phyloP scores from a whole-genome alignment of 2,329 filamentous ascomycete species.

The Ampelomyces quisqualis region DNA sequence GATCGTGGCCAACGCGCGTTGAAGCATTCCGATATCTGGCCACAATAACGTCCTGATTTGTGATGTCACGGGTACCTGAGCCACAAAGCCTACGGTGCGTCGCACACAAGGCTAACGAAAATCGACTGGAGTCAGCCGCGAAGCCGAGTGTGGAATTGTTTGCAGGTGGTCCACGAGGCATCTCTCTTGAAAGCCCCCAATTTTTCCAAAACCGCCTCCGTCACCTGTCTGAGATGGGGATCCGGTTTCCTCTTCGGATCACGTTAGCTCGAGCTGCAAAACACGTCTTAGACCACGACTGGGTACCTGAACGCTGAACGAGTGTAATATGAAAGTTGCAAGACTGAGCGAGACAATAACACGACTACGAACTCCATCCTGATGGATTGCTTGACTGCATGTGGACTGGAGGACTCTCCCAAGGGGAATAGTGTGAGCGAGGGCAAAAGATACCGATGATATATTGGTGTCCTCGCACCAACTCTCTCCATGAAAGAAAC shows the following conservation, averaged over 20 bases:
- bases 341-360: neutral
- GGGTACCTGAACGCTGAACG: conserved; percentile 4
- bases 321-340: conserved; percentile 1
- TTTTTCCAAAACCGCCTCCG: conserved; percentile 1
- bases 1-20: conserved; percentile 2
- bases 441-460: neutral
- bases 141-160: neutral
- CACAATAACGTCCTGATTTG: too few species aligned
- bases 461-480: neutral
- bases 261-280: conserved; percentile 4
- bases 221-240: conserved; percentile 10
- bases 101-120: conserved; percentile 3
- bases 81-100: conserved; percentile 3
- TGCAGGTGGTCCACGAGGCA: conserved; percentile 6
- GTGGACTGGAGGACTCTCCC: neutral
- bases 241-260: conserved; percentile 5
- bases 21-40: conserved; percentile 6
- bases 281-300: conserved; percentile 6
- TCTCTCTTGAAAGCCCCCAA: conserved; percentile 1
- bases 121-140: conserved; percentile 2
- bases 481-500: neutral
- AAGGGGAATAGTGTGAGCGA: too few species aligned
- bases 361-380: neutral
- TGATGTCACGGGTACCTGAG: conserved; percentile 1
- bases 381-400: conserved; percentile 2